These are phyloP conservation scores for Phytopythium delawarense DNA, from an alignment of 352 stramenopile species.

Conservation along the genomic window DNA sequence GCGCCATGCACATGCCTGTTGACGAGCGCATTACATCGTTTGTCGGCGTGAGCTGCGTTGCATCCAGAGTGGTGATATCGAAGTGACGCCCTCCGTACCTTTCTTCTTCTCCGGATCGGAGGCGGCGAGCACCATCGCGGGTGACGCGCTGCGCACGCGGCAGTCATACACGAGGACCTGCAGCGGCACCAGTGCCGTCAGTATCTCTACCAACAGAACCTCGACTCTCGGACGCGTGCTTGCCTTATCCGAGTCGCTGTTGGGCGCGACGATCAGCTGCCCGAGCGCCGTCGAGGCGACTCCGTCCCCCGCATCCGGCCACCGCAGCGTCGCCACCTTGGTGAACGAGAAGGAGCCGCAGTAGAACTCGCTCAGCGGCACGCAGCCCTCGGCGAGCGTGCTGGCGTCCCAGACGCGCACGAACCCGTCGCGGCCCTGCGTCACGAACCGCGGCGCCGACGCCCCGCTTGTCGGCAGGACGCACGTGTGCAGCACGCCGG, in stretches of 20 bases:
- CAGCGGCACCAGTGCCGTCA: background rate
- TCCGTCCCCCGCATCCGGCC: constrained; percentile 11
- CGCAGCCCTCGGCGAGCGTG: constrained; percentile 13
- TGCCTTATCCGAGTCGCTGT: constrained; percentile 37
- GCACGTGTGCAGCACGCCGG: constrained; percentile 58
- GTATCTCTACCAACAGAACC: background rate
- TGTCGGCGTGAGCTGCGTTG: background rate
- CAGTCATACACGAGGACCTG: constrained; percentile 50
- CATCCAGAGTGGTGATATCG: no score
- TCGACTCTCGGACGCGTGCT: background rate
- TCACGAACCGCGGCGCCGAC: constrained; percentile 32
- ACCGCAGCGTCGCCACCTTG: constrained; percentile 49
- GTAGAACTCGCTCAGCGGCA: constrained; percentile 38
- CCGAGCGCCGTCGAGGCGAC: background rate
- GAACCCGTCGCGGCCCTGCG: constrained; percentile 69
- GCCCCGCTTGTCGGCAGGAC: constrained; percentile 1
- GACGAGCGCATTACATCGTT: constrained; percentile 56
- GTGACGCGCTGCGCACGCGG: constrained; percentile 18
- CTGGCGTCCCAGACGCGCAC: constrained; percentile 60
- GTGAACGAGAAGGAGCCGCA: constrained; percentile 67
- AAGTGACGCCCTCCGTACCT: constrained; percentile 7
- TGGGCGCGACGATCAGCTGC: constrained; percentile 40
- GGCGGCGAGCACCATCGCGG: constrained; percentile 28
- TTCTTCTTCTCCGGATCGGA: constrained; percentile 26
- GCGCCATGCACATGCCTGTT: constrained; percentile 31